Percentiles rank a stretch among this genome's conserved stretches.
Conservation (phyloP, 2,329 filamentous ascomycete species). For the Sporothrix phasma region DNA sequence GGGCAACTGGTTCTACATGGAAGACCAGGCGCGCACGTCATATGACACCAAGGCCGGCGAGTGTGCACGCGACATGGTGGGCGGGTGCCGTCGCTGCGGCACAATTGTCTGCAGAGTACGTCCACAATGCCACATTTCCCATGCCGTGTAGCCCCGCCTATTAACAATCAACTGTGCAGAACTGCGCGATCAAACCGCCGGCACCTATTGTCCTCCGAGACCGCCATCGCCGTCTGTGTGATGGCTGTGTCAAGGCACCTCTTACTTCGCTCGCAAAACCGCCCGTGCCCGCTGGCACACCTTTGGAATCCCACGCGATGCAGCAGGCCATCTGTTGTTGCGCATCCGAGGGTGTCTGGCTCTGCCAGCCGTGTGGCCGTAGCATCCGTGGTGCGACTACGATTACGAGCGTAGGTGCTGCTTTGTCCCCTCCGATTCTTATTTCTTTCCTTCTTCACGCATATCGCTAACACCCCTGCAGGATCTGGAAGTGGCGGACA, state of each 20-base stretch:
- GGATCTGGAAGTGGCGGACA: slow-evolving; percentile 82
- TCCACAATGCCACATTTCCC: neutral
- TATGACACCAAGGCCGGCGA: slow-evolving; percentile 58
- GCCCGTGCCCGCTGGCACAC: slow-evolving; percentile 32
- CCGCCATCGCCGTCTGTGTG: slow-evolving; percentile 73
- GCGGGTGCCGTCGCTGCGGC: slow-evolving; percentile 68
- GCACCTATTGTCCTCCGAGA: slow-evolving; percentile 55
- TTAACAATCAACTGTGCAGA: slow-evolving; percentile 56
- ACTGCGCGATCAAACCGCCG: slow-evolving; percentile 80
- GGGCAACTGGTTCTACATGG: slow-evolving; percentile 50
- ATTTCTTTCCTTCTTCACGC: neutral
- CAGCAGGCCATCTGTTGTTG: slow-evolving; percentile 45
- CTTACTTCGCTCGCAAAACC: slow-evolving; percentile 45
- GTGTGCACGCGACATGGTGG: slow-evolving; percentile 83
- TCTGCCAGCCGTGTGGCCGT: slow-evolving; percentile 76
- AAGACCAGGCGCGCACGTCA: slow-evolving; percentile 36
- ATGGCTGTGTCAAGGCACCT: slow-evolving; percentile 62
- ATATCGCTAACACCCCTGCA: slow-evolving; percentile 23
- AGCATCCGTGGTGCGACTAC: slow-evolving; percentile 52
- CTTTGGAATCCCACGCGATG: slow-evolving; percentile 47
- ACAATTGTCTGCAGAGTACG: slow-evolving; percentile 70
- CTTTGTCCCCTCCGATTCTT: neutral
- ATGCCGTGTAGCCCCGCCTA: neutral
- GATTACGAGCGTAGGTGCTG: slow-evolving; percentile 46
- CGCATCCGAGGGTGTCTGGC: slow-evolving; percentile 56